Conservation (phyloP, 2,329 filamentous ascomycete species). For the Venturia oleaginea region DNA sequence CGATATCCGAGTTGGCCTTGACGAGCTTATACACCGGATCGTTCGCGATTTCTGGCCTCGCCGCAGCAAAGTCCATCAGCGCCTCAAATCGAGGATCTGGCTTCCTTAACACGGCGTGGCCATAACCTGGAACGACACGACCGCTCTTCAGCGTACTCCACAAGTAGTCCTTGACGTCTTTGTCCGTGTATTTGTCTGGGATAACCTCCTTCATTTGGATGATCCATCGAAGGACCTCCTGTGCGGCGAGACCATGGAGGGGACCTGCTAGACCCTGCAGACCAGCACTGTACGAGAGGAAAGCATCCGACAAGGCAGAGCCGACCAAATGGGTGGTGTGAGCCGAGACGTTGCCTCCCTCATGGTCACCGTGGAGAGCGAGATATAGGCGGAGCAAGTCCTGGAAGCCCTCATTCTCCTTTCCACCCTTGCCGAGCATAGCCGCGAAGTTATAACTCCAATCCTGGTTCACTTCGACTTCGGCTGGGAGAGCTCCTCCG, state of each 20-base stretch:
- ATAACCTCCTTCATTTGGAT: slow-evolving; percentile 90
- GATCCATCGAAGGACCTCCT: slow-evolving; percentile 96
- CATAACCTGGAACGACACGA: slow-evolving; percentile 89
- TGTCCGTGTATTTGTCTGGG: slow-evolving; percentile 64
- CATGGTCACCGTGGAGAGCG: slow-evolving; percentile 93
- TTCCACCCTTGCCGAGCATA: slow-evolving; percentile 83
- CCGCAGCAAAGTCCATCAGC: slow-evolving; percentile 86
- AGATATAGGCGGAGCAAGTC: slow-evolving; percentile 90
- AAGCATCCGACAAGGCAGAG: slow-evolving; percentile 87
- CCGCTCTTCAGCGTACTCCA: slow-evolving; percentile 91
- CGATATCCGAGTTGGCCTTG: slow-evolving; percentile 84
- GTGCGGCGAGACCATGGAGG: slow-evolving; percentile 83
- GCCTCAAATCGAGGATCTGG: slow-evolving; percentile 95
- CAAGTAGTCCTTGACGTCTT: slow-evolving; percentile 80
- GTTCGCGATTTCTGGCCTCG: slow-evolving; percentile 72
- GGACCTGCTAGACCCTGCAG: slow-evolving; percentile 94
- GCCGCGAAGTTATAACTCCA: slow-evolving; percentile 99
- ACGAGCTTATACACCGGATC: slow-evolving; percentile 93
- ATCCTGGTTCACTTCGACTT: slow-evolving; percentile 77
- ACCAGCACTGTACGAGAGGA: slow-evolving; percentile 91
- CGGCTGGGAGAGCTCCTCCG: slow-evolving; percentile 63
- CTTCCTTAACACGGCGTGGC: slow-evolving; percentile 91
- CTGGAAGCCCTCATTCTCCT: slow-evolving; percentile 87
- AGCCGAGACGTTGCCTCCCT: slow-evolving; percentile 94
- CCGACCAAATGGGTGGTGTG: slow-evolving; percentile 93